These are phyloP conservation scores for Periglandula ipomoeae DNA, from an alignment of 2,329 filamentous ascomycete genomes.

Conservation along the genomic window DNA sequence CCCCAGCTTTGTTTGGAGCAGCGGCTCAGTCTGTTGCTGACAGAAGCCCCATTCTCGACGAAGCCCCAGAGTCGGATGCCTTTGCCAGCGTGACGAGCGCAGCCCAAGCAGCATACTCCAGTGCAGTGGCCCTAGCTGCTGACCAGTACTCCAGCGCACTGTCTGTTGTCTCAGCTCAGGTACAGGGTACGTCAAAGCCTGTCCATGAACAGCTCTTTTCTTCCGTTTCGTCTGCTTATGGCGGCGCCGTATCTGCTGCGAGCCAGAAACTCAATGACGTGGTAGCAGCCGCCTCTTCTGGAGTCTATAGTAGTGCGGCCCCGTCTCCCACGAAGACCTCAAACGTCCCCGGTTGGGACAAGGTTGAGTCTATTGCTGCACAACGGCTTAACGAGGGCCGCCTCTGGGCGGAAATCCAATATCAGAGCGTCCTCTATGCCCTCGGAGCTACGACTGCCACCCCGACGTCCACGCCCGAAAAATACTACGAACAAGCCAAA, in stretches of 20 bases:
- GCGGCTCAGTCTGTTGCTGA: conserved; percentile 40
- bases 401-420: conserved; percentile 60
- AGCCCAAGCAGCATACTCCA: conserved; percentile 51
- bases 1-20: conserved; percentile 38
- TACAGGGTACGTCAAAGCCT: conserved; percentile 60
- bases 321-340: conserved; percentile 32
- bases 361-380: conserved; percentile 55
- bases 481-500: conserved; percentile 51
- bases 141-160: conserved; percentile 59
- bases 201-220: conserved; percentile 60
- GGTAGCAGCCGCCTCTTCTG: conserved; percentile 41
- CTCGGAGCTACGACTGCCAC: conserved; percentile 49
- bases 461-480: conserved; percentile 41
- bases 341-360: conserved; percentile 37
- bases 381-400: conserved; percentile 63
- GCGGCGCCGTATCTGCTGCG: conserved; percentile 53
- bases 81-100: conserved; percentile 31
- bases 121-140: conserved; percentile 56
- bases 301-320: conserved; percentile 39
- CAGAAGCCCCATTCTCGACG: conserved; percentile 38
- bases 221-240: conserved; percentile 60
- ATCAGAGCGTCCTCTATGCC: conserved; percentile 57
- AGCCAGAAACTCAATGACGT: conserved; percentile 49
- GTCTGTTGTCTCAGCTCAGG: conserved; percentile 56
- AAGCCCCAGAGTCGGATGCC: conserved; percentile 26